These are phyloP conservation scores for Naganishia vaughanmartiniae DNA, from an alignment of 768 basidiomycete species.

Conservation along the genomic window DNA sequence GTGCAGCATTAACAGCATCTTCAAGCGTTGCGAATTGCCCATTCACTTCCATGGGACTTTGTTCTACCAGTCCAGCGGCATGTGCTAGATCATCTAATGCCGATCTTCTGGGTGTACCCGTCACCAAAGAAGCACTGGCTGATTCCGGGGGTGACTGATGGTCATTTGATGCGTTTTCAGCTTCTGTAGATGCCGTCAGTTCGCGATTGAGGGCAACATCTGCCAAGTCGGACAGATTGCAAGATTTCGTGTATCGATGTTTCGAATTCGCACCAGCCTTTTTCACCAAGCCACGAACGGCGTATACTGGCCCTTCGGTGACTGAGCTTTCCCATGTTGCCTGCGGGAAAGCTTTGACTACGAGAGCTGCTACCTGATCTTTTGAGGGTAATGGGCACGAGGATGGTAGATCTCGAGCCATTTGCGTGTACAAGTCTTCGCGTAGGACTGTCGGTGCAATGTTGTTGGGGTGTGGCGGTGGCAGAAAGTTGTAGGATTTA, in stretches of 20 bases:
- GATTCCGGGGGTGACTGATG: slow-evolving; percentile 21
- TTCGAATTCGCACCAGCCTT: slow-evolving; percentile 10
- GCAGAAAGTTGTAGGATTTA: slow-evolving; percentile 16
- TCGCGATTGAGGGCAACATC: slow-evolving; percentile 28
- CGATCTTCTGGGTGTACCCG: slow-evolving; percentile 29
- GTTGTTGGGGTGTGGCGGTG: slow-evolving; percentile 11
- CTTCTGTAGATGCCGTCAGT: slow-evolving; percentile 22
- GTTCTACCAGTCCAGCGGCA: slow-evolving; percentile 30
- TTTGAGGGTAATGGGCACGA: slow-evolving; percentile 31
- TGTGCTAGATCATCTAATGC: slow-evolving; percentile 32
- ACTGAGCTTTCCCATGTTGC: slow-evolving; percentile 27
- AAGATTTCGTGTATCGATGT: slow-evolving; percentile 34
- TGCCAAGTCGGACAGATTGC: slow-evolving; percentile 31
- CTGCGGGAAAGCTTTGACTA: slow-evolving; percentile 32
- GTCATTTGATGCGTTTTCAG: slow-evolving; percentile 7
- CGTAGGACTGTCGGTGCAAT: slow-evolving; percentile 20
- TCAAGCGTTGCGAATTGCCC: slow-evolving; percentile 19
- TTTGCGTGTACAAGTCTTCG: slow-evolving; percentile 29
- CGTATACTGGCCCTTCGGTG: slow-evolving; percentile 26
- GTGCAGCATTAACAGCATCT: slow-evolving; percentile 4
- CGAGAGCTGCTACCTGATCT: slow-evolving; percentile 30
- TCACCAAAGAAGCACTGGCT: slow-evolving; percentile 6
- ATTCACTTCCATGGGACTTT: slow-evolving; percentile 25
- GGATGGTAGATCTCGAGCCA: slow-evolving; percentile 28
- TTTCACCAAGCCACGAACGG: slow-evolving; percentile 28